A percentile compares a stretch with the other conserved stretches of the same genome.
These are phyloP conservation scores for Stipa capillata DNA, from an alignment of 176 grass and related monocot species.

Conservation along the genomic window DNA sequence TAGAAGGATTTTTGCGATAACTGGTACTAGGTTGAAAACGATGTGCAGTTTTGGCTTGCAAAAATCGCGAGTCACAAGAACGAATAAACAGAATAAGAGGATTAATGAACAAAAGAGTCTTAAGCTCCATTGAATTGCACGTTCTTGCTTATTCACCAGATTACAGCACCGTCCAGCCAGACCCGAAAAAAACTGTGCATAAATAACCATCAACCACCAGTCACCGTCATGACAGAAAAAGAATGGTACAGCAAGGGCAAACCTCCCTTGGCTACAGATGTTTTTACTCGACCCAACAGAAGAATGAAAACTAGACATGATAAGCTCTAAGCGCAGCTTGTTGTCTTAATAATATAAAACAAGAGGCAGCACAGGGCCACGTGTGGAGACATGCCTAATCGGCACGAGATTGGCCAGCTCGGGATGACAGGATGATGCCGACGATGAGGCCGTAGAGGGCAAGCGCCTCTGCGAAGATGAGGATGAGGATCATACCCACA, in stretches of 20 bases:
- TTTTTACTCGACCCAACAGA: slow-evolving; percentile 15
- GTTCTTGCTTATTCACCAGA: slow-evolving; percentile 42
- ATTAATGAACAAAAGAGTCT: not conserved
- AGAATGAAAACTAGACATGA: slow-evolving; percentile 25
- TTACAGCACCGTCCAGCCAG: slow-evolving; percentile 24
- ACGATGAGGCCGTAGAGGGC: slow-evolving; percentile 55
- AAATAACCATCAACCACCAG: slow-evolving; percentile 18
- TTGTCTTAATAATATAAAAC: slow-evolving; percentile 28
- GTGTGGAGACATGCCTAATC: slow-evolving; percentile 16
- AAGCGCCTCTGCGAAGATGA: slow-evolving; percentile 46
- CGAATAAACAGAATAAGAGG: not conserved
- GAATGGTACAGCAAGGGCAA: slow-evolving; percentile 28
- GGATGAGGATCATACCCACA: slow-evolving; percentile 64
- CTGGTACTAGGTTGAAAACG: not conserved
- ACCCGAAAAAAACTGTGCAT: slow-evolving; percentile 21
- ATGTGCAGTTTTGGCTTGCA: not conserved
- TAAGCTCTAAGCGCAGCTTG: slow-evolving; percentile 26
- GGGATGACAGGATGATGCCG: slow-evolving; percentile 55
- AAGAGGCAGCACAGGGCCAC: not conserved
- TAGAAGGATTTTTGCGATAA: not conserved
- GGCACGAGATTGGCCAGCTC: slow-evolving; percentile 40
- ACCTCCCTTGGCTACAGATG: not conserved
- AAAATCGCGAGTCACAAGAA: not conserved
- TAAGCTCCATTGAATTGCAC: slow-evolving; percentile 15
- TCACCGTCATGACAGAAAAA: slow-evolving; percentile 19